A percentile compares a stretch with the other conserved stretches of the same genome.
phyloP scores from a whole-genome alignment of 495 filamentous ascomycete genomes.

The Aspergillus ostianus region DNA sequence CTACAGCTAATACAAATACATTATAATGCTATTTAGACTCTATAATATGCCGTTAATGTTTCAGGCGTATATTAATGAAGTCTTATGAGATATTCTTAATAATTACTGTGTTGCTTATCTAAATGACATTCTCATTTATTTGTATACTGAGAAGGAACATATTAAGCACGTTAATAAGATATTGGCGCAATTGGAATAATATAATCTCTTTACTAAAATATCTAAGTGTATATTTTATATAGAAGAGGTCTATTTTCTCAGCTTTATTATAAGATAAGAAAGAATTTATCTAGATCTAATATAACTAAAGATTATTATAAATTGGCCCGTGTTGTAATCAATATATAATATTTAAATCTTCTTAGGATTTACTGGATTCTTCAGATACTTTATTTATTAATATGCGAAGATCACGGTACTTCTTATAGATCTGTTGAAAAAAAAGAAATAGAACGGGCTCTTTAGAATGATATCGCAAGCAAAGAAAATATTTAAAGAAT shows the following conservation, averaged over 20 bases:
- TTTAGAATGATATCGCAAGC: too few species aligned
- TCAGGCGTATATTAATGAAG: slow-evolving; percentile 6
- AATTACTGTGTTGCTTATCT: slow-evolving; percentile 6
- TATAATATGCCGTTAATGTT: slow-evolving; percentile 4
- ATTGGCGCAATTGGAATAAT: background rate
- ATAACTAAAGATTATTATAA: slow-evolving; percentile 7
- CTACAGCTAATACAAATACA: slow-evolving; percentile 11
- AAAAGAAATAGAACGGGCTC: too few species aligned
- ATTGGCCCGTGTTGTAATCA: slow-evolving; percentile 5
- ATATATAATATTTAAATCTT: slow-evolving; percentile 5
- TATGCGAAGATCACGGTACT: slow-evolving; percentile 1
- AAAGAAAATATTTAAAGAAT: too few species aligned
- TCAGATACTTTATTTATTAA: slow-evolving; percentile 7
- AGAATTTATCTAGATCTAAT: background rate
- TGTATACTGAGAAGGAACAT: background rate
- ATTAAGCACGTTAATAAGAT: slow-evolving; percentile 6
- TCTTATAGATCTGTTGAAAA: too few species aligned
- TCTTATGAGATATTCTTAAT: slow-evolving; percentile 5
- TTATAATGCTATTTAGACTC: slow-evolving; percentile 6
- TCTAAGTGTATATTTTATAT: slow-evolving; percentile 11
- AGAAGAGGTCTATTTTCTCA: slow-evolving; percentile 1
- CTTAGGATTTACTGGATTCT: slow-evolving; percentile 1
- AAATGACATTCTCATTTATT: slow-evolving; percentile 8
- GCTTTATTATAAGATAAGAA: slow-evolving; percentile 3
- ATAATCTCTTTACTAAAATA: slow-evolving; percentile 10